Evolutionary conservation across 2,329 filamentous ascomycete species (phyloP).

Genomic region (Fusarium phyllophilum): DNA sequence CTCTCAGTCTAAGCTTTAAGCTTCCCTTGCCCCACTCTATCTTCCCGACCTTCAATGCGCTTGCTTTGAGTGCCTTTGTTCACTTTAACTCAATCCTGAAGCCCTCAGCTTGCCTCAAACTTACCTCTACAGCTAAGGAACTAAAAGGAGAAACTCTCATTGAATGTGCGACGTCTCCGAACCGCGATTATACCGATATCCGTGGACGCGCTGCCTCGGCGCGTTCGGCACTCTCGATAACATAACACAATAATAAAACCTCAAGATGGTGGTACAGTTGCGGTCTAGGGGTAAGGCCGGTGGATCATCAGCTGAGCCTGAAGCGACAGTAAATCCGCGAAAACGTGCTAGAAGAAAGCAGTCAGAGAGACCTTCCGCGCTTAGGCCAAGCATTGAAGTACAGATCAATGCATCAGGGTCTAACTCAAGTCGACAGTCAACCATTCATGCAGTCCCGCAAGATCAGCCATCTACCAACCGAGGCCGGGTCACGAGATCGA

Average conservation of each 20-base stretch:
- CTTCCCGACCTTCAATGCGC: background rate
- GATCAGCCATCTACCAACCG: background rate
- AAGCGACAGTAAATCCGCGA: background rate
- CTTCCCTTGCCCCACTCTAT: slow-evolving; percentile 23
- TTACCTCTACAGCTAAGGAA: background rate
- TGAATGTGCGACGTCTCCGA: background rate
- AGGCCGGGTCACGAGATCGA: slow-evolving; percentile 25
- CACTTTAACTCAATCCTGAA: background rate
- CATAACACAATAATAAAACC: slow-evolving; percentile 12
- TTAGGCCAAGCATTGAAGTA: slow-evolving; percentile 8
- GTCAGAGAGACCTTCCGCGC: background rate
- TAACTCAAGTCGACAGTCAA: background rate
- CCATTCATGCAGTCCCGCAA: background rate
- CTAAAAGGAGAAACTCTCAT: fast-evolving
- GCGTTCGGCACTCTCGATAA: background rate
- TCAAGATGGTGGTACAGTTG: slow-evolving; percentile 21
- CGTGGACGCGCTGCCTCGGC: background rate
- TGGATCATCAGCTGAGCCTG: background rate
- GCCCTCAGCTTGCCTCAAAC: background rate
- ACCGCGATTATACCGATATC: background rate
- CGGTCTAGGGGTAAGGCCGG: slow-evolving; percentile 18
- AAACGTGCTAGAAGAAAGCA: background rate
- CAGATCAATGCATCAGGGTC: background rate
- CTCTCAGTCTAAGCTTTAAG: background rate
- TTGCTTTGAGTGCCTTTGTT: background rate